These are phyloP conservation scores for Toxoplasma gondii DNA, from an alignment of 169 alveolate species.

Conservation along the genomic window DNA sequence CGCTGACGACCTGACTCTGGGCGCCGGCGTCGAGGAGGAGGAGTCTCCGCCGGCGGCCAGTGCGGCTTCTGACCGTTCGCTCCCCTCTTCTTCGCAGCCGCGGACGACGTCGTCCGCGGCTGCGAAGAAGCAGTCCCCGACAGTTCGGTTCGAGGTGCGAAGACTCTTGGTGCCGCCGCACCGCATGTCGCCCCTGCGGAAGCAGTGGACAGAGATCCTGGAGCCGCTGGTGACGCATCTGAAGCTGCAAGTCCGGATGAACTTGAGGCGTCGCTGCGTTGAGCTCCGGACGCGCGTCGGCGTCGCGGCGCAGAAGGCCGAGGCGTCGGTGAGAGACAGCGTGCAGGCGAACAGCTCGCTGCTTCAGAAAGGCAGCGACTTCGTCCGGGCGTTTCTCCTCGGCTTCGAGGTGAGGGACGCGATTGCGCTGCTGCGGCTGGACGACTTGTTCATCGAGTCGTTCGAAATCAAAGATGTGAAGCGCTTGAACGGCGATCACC, in stretches of 20 bases:
- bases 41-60: background rate
- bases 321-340: background rate
- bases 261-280: slow-evolving; percentile 89
- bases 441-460: slow-evolving; percentile 97
- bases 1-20: background rate
- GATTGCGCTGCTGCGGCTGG: slow-evolving; percentile 96
- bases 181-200: slow-evolving; percentile 91
- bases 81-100: background rate
- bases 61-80: background rate
- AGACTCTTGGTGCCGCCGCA: slow-evolving; percentile 89
- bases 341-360: slow-evolving; percentile 41
- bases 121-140: background rate
- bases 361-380: slow-evolving; percentile 75
- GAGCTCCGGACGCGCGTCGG: slow-evolving; percentile 81
- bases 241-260: slow-evolving; percentile 95
- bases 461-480: slow-evolving; percentile 98
- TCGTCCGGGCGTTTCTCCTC: slow-evolving; percentile 94
- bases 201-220: slow-evolving; percentile 91
- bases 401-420: slow-evolving; percentile 99
- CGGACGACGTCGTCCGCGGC: background rate
- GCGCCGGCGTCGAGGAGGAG: background rate
- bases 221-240: slow-evolving; percentile 94
- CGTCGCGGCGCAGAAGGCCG: background rate
- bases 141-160: slow-evolving; percentile 49
- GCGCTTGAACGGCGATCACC: slow-evolving; percentile 97